phyloP scores from a whole-genome alignment of 1,284 basidiomycete genomes.

The Schizophyllum amplum region DNA sequence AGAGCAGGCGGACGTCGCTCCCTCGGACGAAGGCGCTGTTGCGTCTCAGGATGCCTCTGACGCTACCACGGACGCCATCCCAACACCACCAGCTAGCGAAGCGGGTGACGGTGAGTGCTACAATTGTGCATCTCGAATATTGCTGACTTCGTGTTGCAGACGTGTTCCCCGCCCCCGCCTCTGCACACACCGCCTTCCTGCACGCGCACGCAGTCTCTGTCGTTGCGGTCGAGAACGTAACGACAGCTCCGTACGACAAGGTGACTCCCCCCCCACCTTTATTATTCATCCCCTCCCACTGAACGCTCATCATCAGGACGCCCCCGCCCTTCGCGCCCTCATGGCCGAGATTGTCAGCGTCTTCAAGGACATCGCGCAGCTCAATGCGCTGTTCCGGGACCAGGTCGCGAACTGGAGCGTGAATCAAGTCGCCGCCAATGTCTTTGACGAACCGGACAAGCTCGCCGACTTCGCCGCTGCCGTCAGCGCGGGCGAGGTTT shows the following conservation, averaged over 20 bases:
- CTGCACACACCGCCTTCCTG: constrained; percentile 84
- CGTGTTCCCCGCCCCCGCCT: constrained; percentile 26
- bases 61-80: constrained; percentile 29
- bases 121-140: constrained; percentile 10
- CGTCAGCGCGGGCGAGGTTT: constrained; percentile 85
- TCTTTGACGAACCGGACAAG: constrained; percentile 98
- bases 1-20: background rate
- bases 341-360: constrained; percentile 96
- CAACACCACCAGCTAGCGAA: constrained; percentile 31
- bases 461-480: constrained; percentile 98
- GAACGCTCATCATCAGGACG: constrained; percentile 34
- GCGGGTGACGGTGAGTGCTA: constrained; percentile 12
- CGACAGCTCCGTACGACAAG: constrained; percentile 80
- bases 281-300: background rate
- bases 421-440: constrained; percentile 92
- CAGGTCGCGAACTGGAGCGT: constrained; percentile 97
- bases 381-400: constrained; percentile 97
- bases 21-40: background rate
- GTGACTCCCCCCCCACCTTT: background rate
- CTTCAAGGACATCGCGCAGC: constrained; percentile 97
- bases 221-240: constrained; percentile 84
- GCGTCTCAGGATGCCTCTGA: background rate
- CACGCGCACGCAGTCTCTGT: constrained; percentile 87
- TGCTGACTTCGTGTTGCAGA: constrained; percentile 9
- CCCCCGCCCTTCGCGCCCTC: constrained; percentile 91